A percentile compares a stretch with the other conserved stretches of the same genome.
These are phyloP conservation scores for Teratosphaeria destructans DNA, from an alignment of 2,329 filamentous ascomycete species.

Conservation along the genomic window DNA sequence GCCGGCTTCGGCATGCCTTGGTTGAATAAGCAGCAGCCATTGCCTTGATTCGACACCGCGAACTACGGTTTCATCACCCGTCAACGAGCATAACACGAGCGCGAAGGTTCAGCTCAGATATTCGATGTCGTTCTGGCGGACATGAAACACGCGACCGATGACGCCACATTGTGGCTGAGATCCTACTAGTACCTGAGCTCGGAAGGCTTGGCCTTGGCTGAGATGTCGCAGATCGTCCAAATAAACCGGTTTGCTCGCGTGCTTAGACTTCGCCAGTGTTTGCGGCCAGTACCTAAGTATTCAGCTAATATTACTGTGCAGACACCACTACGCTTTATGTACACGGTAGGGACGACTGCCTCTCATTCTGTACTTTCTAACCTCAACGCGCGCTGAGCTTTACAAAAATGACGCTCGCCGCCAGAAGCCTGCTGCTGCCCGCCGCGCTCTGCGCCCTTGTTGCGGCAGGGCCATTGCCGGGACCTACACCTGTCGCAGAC, in stretches of 20 bases:
- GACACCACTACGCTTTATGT: background rate
- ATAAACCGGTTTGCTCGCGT: background rate
- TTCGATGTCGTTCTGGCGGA: background rate
- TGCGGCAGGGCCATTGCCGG: slow-evolving; percentile 11
- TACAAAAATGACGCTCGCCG: background rate
- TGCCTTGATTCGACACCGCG: no score
- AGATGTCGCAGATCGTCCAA: background rate
- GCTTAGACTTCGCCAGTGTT: background rate
- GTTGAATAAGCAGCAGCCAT: no score
- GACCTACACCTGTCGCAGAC: slow-evolving; percentile 7
- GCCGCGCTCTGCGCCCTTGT: slow-evolving; percentile 17
- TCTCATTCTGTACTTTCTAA: background rate
- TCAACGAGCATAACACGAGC: no score
- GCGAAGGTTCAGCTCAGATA: background rate
- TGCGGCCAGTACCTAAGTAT: no score
- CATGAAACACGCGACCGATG: background rate
- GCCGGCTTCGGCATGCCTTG: no score
- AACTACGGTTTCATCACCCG: no score
- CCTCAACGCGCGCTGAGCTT: background rate
- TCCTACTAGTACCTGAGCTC: no score
- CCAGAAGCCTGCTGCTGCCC: slow-evolving; percentile 15
- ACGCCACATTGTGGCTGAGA: background rate
- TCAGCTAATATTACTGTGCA: background rate
- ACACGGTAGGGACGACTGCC: background rate
- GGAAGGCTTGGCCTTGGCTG: background rate